Percentiles rank a stretch among this genome's conserved stretches.
These are phyloP conservation scores for Yamadazyma diospyri DNA, from an alignment of 1,139 yeast species.

Conservation along the genomic window DNA sequence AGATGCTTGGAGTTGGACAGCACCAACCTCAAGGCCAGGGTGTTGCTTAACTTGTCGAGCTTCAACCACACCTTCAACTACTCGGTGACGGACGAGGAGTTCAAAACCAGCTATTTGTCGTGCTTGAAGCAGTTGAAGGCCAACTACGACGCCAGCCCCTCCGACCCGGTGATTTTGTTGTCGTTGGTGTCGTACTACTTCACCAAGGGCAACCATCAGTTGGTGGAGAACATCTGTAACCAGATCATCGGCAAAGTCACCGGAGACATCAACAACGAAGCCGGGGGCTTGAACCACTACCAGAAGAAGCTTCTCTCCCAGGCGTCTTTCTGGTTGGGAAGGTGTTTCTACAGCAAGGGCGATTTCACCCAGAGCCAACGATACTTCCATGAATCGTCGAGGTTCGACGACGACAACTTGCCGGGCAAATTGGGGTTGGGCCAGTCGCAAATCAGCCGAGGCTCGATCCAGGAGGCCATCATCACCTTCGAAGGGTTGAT, in stretches of 20 bases:
- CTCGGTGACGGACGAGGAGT: slow-evolving; percentile 59
- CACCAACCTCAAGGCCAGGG: slow-evolving; percentile 55
- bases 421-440: slow-evolving; percentile 82
- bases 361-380: slow-evolving; percentile 70
- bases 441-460: slow-evolving; percentile 74
- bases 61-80: slow-evolving; percentile 62
- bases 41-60: slow-evolving; percentile 64
- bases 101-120: slow-evolving; percentile 44
- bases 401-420: slow-evolving; percentile 56
- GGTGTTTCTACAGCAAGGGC: slow-evolving; percentile 59
- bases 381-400: slow-evolving; percentile 69
- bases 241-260: slow-evolving; percentile 41
- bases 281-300: slow-evolving; percentile 22
- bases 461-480: slow-evolving; percentile 77
- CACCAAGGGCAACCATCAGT: slow-evolving; percentile 55
- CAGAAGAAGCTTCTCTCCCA: slow-evolving; percentile 57
- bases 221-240: slow-evolving; percentile 56
- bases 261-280: slow-evolving; percentile 7
- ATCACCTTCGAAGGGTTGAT: slow-evolving; percentile 77
- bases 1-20: slow-evolving; percentile 70
- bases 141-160: slow-evolving; percentile 22
- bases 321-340: slow-evolving; percentile 81
- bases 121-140: slow-evolving; percentile 38
- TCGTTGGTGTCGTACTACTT: slow-evolving; percentile 53
- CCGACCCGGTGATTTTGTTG: slow-evolving; percentile 41